Conservation (phyloP, 495 filamentous ascomycete genomes). For the Daldinia grandis region DNA sequence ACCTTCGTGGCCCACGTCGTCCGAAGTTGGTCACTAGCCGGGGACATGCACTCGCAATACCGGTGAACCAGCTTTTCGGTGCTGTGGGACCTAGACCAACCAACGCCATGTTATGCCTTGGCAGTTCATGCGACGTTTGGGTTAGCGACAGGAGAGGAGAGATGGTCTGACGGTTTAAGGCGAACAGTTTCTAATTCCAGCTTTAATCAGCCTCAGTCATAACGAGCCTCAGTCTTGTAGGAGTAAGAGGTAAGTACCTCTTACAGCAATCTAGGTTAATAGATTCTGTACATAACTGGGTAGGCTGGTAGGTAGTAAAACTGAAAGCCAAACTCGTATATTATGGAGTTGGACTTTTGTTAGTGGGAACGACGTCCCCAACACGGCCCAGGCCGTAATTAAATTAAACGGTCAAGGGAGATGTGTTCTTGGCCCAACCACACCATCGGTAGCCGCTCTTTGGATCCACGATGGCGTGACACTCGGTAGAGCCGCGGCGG, state of each 20-base stretch:
- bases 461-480: constrained; percentile 25
- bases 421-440: constrained; percentile 20
- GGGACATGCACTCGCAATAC: constrained; percentile 23
- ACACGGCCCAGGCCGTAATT: constrained; percentile 16
- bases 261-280: too few species aligned
- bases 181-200: not conserved
- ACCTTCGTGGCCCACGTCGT: constrained; percentile 3
- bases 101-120: constrained; percentile 24
- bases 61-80: constrained; percentile 28
- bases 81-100: constrained; percentile 13
- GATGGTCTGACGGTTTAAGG: not conserved
- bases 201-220: not conserved
- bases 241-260: not conserved
- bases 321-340: not conserved
- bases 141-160: not conserved
- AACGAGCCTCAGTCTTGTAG: not conserved
- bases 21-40: constrained; percentile 11
- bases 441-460: constrained; percentile 31
- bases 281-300: too few species aligned
- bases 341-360: not conserved
- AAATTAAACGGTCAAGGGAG: constrained; percentile 29
- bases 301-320: too few species aligned
- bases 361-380: not conserved
- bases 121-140: constrained; percentile 26
- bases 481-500: constrained; percentile 30